These are phyloP conservation scores for Hemileccinum rubropunctum DNA, from an alignment of 768 basidiomycete species.

Conservation along the genomic window DNA sequence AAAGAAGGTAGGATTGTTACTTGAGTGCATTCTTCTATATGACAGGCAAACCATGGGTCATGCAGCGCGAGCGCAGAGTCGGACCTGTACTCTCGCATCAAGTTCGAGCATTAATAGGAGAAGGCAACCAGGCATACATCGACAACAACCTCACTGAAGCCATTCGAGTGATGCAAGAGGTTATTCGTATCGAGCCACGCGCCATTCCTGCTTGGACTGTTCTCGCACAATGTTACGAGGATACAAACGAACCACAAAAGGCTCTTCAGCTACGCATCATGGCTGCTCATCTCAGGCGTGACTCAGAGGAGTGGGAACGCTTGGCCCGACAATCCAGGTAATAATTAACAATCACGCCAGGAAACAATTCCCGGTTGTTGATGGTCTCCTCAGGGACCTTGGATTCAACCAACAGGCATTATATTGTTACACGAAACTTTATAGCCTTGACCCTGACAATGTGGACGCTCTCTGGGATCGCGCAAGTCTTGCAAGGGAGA, in stretches of 20 bases:
- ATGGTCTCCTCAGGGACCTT: conserved; percentile 55
- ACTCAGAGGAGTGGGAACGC: conserved; percentile 85
- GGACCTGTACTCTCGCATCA: conserved; percentile 66
- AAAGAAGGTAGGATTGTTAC: conserved; percentile 38
- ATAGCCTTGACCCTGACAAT: conserved; percentile 75
- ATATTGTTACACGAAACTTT: conserved; percentile 87
- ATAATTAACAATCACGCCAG: conserved; percentile 24
- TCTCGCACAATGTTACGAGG: conserved; percentile 79
- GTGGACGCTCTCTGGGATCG: conserved; percentile 89
- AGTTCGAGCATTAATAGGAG: conserved; percentile 72
- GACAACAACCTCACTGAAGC: conserved; percentile 64
- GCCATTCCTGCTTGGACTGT: conserved; percentile 84
- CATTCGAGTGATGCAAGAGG: conserved; percentile 81
- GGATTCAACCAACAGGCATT: conserved; percentile 83
- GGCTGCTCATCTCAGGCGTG: conserved; percentile 83
- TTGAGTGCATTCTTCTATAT: background rate
- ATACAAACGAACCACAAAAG: conserved; percentile 63
- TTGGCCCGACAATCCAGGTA: conserved; percentile 76
- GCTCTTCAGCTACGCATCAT: conserved; percentile 84
- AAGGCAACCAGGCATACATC: conserved; percentile 86
- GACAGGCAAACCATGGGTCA: background rate
- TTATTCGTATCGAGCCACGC: conserved; percentile 90
- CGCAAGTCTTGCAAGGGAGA: conserved; percentile 74
- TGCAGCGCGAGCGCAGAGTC: conserved; percentile 41
- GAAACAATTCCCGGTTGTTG: conserved; percentile 61